Conservation (phyloP, 768 basidiomycete genomes). For the Porpolomopsis calyptriformis region DNA sequence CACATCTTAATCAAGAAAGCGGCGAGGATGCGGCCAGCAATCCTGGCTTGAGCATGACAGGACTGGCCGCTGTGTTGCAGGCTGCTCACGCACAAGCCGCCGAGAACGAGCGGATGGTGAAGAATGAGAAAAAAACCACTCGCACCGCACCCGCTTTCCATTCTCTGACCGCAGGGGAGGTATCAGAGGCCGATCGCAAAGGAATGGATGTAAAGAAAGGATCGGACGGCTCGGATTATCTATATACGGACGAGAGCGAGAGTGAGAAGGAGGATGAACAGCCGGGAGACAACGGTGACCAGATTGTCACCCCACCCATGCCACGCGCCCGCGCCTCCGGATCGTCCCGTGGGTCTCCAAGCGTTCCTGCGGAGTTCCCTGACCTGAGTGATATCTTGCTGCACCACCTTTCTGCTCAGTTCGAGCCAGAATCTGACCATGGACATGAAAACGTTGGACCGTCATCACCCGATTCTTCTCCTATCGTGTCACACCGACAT, state of each 20-base stretch:
- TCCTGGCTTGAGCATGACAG: conserved; percentile 41
- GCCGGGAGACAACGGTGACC: conserved; percentile 19
- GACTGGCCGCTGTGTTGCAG: conserved; percentile 70
- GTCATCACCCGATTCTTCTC: conserved; percentile 37
- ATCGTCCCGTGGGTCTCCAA: conserved; percentile 33
- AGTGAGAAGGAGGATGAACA: conserved; percentile 32
- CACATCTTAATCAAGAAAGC: conserved; percentile 29
- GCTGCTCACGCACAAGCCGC: conserved; percentile 58
- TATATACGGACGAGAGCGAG: conserved; percentile 39
- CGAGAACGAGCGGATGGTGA: conserved; percentile 35
- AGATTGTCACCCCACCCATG: conserved; percentile 23
- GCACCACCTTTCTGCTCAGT: conserved; percentile 60
- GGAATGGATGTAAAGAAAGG: conserved; percentile 25
- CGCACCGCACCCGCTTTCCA: conserved; percentile 71
- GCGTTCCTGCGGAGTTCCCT: conserved; percentile 48
- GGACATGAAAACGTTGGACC: conserved; percentile 28
- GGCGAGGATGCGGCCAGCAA: conserved; percentile 20
- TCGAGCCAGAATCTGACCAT: conserved; percentile 45
- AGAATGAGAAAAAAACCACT: conserved; percentile 44
- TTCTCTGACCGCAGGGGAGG: conserved; percentile 54
- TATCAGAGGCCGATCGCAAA: background rate
- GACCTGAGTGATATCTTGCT: conserved; percentile 65
- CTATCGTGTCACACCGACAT: conserved; percentile 36
- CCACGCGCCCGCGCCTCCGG: conserved; percentile 24
- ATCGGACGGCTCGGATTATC: conserved; percentile 44